Conservation (phyloP, 2,329 filamentous ascomycete species). For the Gaeumannomyces sp. region DNA sequence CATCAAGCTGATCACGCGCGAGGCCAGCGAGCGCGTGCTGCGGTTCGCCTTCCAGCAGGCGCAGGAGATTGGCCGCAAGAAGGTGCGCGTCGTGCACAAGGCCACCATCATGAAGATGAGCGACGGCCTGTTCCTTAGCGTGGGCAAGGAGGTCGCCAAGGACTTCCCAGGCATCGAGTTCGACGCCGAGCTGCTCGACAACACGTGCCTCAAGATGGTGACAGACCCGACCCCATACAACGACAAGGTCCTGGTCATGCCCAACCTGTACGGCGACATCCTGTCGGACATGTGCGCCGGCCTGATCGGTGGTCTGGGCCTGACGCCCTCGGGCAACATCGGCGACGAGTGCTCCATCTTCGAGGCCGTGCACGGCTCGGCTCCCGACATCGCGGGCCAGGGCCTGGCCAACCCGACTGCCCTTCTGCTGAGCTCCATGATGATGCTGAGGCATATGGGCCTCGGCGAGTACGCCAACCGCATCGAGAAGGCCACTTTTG, state of each 20-base stretch:
- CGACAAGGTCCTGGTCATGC: constrained; percentile 97
- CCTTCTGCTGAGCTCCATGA: constrained; percentile 89
- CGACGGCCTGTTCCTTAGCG: constrained; percentile 94
- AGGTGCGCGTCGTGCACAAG: constrained; percentile 98
- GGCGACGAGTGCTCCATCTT: constrained; percentile 99
- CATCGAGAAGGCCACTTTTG: constrained; percentile 94
- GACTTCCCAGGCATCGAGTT: constrained; percentile 96
- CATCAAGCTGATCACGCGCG: constrained; percentile 98
- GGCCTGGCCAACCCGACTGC: constrained; percentile 95
- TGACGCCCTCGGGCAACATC: constrained; percentile 97
- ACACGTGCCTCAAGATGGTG: constrained; percentile 98
- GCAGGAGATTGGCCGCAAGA: constrained; percentile 84
- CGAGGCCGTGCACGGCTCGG: constrained; percentile 85
- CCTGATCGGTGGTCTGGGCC: constrained; percentile 92
- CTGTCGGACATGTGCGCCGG: constrained; percentile 99
- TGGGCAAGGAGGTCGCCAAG: constrained; percentile 79
- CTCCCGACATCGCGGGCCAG: constrained; percentile 66
- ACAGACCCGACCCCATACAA: constrained; percentile 95
- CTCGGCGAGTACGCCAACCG: constrained; percentile 74
- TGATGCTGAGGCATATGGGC: constrained; percentile 99
- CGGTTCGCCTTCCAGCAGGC: constrained; percentile 98
- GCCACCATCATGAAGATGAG: constrained; percentile 99
- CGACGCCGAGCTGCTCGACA: constrained; percentile 96
- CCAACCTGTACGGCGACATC: constrained; percentile 99
- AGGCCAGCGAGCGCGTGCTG: constrained; percentile 90